These are phyloP conservation scores for Sanghuangporus baumii DNA, from an alignment of 1,284 basidiomycete species.

Conservation along the genomic window DNA sequence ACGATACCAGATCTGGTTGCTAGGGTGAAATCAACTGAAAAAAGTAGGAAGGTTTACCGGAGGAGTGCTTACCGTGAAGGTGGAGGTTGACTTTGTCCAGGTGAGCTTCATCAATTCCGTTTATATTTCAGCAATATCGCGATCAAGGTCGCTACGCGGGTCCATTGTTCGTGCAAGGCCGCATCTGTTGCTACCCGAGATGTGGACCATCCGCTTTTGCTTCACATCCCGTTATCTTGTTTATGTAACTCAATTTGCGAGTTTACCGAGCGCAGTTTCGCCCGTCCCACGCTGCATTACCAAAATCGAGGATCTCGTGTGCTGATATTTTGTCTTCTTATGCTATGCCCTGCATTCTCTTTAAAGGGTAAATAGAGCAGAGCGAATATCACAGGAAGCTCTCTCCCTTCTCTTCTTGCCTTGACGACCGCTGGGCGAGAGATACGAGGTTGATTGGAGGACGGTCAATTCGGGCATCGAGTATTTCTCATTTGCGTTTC, in stretches of 20 bases:
- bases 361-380: background rate
- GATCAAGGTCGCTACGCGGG: background rate
- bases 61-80: background rate
- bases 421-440: background rate
- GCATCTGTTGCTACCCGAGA: background rate
- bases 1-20: background rate
- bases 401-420: background rate
- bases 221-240: background rate
- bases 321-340: background rate
- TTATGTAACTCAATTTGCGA: background rate
- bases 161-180: background rate
- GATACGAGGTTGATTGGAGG: background rate
- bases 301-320: no score
- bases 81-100: no score
- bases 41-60: background rate
- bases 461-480: background rate
- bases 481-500: background rate
- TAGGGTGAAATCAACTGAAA: background rate
- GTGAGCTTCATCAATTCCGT: no score
- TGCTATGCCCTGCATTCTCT: background rate
- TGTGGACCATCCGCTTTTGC: background rate
- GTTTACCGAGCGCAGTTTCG: background rate
- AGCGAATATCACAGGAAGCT: background rate
- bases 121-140: no score
- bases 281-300: no score